Evolutionary conservation across 139 green algal genomes (phyloP).

Genomic region (Pseudopediastrum boryanum): DNA sequence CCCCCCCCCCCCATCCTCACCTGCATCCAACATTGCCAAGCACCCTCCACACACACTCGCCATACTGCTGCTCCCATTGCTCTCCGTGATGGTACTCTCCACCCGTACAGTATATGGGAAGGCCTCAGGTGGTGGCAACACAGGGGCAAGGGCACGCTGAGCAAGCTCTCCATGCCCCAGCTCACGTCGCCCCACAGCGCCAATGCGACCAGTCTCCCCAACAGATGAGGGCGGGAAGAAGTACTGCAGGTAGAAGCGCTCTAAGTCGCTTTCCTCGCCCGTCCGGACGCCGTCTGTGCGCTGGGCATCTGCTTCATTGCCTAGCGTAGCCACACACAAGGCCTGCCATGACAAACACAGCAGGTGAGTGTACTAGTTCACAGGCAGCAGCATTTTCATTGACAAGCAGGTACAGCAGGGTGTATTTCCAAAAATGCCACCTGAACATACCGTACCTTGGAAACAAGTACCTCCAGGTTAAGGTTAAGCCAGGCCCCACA

Average conservation of each 20-base stretch:
- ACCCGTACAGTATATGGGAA: conserved; percentile 89
- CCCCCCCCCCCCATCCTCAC: no score
- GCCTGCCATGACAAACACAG: no score
- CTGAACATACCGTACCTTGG: no score
- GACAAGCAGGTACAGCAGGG: no score
- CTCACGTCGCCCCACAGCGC: conserved; percentile 78
- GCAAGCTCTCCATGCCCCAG: conserved; percentile 91
- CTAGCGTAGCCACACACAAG: conserved; percentile 86
- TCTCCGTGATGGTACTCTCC: conserved; percentile 97
- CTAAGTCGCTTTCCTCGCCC: conserved; percentile 23
- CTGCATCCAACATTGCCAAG: conserved; percentile 92
- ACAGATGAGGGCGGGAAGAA: conserved; percentile 96
- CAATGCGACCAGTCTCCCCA: conserved; percentile 86
- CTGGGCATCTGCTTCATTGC: conserved; percentile 58
- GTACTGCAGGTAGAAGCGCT: conserved; percentile 98
- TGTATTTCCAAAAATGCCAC: no score
- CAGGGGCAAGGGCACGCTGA: conserved; percentile 82
- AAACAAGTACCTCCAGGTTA: no score
- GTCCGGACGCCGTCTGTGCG: conserved; percentile 59
- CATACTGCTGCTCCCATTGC: conserved; percentile 96
- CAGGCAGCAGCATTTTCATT: no score
- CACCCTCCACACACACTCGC: conserved; percentile 95
- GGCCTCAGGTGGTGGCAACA: conserved; percentile 67
- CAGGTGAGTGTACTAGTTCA: no score
- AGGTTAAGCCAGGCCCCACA: no score